phyloP scores from a whole-genome alignment of 257 asterid genomes.

The Solanum pimpinellifolium region DNA sequence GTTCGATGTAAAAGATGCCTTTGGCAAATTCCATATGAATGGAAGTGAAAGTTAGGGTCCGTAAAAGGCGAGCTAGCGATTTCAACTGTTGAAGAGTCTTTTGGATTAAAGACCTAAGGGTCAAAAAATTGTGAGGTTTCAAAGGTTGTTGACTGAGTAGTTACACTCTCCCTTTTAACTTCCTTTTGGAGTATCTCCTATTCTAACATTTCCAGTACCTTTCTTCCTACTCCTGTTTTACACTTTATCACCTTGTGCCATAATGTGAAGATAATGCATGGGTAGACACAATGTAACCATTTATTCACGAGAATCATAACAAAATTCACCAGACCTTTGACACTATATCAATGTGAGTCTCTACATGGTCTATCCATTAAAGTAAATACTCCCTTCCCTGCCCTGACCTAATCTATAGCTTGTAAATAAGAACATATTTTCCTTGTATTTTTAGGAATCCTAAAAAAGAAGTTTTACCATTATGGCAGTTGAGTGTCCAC shows the following conservation, averaged over 20 bases:
- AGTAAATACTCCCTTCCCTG: neutral
- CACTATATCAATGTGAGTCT: neutral
- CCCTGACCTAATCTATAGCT: neutral
- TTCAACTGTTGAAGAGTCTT: neutral
- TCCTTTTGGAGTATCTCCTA: neutral
- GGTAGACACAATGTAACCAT: neutral
- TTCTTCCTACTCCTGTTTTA: neutral
- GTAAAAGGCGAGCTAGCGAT: neutral
- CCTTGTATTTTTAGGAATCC: neutral
- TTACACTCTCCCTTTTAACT: neutral
- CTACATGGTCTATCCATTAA: neutral
- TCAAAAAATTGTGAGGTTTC: neutral
- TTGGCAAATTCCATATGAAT: neutral
- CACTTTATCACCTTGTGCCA: neutral
- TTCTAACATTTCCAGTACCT: neutral
- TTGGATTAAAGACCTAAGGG: neutral
- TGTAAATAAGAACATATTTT: neutral
- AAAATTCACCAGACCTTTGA: neutral
- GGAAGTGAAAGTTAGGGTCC: neutral
- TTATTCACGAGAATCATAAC: neutral
- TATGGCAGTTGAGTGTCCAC: constrained; percentile 78
- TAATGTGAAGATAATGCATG: neutral
- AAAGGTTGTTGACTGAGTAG: neutral
- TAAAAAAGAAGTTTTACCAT: constrained; percentile 28
- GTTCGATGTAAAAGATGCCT: neutral